Evolutionary conservation across 1,139 yeast genomes (phyloP), one percentile per base, ranked within the genome.

Genomic region (Hyphopichia pseudoburtonii): DNA sequence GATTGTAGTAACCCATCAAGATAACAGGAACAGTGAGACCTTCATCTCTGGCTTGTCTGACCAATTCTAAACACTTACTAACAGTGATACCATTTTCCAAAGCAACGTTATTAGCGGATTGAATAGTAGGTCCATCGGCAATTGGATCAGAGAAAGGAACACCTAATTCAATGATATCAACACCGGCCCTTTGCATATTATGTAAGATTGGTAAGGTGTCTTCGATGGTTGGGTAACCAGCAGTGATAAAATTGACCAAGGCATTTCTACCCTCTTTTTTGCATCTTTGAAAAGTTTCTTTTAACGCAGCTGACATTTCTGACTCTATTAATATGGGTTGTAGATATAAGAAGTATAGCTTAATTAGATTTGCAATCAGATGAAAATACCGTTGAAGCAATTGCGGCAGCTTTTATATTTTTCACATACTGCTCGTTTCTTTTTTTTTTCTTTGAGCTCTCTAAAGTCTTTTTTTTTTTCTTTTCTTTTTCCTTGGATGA

Each of bases 81-180:
- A 88, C 82, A 22, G 89, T 82, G 42, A 89, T 79, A 11, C 95
- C 95, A 51, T 92, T 89, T 23, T 78, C 74, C 47, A 92, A 73
- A 10, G 98, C 94, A 17, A 66, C 70, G 25, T 78, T 78, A 64
- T 90, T 90, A 28, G 97, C 88, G 27, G 71, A 80, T 64, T 92
- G 98, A 52, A 92, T 92, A 12, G 95, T 88, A 28, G 97, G 96
- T 33, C 99, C 99, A 61, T 92, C 99, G 30, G 97, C 99, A 55
- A 92, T 88, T 30, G 99, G 98, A 59, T 92, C 99, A n/a, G 96
- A 84, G 61, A 92, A 92, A 30, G 99, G 99, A 56, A 94, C 70
- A 44, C 99, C 98, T 35, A 92, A 69, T 66, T 92, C 99, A 48
- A 92, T 87, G 45, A 92, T 77, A 58, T 92, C 98, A 17, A 87